phyloP scores from a whole-genome alignment of 345 rosid species.

The Brassica cretica region DNA sequence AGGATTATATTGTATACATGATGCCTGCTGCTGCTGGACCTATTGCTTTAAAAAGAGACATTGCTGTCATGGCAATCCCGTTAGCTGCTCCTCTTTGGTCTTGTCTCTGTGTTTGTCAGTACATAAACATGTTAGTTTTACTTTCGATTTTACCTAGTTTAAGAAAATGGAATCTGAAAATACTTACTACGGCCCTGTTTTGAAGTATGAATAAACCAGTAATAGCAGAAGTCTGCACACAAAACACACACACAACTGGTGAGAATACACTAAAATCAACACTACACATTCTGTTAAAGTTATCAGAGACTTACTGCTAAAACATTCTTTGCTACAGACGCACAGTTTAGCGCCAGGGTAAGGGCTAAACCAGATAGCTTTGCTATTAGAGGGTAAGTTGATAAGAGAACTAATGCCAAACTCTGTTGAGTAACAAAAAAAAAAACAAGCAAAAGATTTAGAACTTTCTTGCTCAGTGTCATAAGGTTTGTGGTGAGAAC shows the following conservation, averaged over 20 bases:
- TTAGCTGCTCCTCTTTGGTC: constrained; percentile 1
- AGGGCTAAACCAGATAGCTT: neutral
- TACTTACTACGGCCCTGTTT: neutral
- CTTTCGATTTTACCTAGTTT: neutral
- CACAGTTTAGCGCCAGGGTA: neutral
- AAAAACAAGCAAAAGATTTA: neutral
- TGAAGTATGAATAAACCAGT: neutral
- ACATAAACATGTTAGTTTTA: neutral
- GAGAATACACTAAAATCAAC: neutral
- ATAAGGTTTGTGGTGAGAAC: neutral
- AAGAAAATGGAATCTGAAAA: neutral
- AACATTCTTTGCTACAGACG: neutral
- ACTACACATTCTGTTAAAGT: neutral
- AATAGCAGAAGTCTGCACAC: neutral
- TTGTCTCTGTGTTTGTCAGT: neutral
- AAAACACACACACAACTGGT: neutral
- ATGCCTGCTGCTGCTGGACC: constrained; percentile 2
- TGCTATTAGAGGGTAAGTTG: constrained; percentile 1
- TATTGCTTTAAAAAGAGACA: neutral
- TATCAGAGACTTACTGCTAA: neutral
- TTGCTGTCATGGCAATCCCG: neutral
- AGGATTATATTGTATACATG: neutral
- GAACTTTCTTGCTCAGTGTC: neutral
- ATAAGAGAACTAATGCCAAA: neutral
- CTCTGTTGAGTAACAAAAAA: neutral